Conservation (phyloP, 257 asterid species). For the Apocynum venetum region DNA sequence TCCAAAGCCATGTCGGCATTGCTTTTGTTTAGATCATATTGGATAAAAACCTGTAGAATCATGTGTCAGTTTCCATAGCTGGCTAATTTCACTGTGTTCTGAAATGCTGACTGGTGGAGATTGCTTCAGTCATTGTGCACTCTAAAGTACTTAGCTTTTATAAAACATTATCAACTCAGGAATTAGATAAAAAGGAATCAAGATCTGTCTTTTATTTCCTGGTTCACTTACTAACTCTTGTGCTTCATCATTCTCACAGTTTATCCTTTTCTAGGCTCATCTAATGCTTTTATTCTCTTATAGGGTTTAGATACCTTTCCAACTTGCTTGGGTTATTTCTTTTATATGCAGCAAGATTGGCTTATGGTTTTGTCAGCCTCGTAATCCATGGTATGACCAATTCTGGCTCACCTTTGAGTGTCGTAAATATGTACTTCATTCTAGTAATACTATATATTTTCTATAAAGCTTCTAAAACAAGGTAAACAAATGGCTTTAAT, state of each 20-base stretch:
- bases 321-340: too few relatives aligned
- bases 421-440: neutral
- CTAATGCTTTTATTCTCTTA: neutral
- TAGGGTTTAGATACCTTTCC: too few relatives aligned
- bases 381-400: too few relatives aligned
- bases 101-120: neutral
- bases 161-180: too few relatives aligned
- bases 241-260: too few relatives aligned
- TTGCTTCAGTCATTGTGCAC: neutral
- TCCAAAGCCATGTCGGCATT: constrained; percentile 95
- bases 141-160: neutral
- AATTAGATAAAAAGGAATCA: too few relatives aligned
- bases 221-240: too few relatives aligned
- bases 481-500: neutral
- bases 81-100: neutral
- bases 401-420: neutral
- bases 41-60: constrained; percentile 66
- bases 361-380: too few relatives aligned
- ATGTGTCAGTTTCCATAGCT: neutral
- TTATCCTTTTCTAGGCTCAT: neutral
- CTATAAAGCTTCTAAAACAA: neutral
- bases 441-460: neutral
- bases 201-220: too few relatives aligned
- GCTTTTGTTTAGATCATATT: constrained; percentile 83
- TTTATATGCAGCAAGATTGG: too few relatives aligned